Evolutionary conservation across 2,329 filamentous ascomycete genomes (phyloP), one percentile per base, ranked within the genome.

Genomic region (Gremmenia infestans): DNA sequence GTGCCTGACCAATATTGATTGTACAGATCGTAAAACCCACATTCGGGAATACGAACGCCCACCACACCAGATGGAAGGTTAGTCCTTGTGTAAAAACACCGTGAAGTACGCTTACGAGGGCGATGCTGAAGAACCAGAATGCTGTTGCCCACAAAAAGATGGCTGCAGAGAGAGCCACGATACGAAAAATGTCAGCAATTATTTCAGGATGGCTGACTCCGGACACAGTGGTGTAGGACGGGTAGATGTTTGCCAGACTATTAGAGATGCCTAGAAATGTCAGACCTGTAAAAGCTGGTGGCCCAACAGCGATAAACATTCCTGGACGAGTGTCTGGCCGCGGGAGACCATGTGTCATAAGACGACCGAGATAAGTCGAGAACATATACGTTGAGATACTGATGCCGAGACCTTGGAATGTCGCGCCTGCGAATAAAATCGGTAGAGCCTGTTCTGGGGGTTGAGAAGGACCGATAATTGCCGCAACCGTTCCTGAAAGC

Each of bases 251-350:
- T 1, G 62, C 56, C 52, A 61, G 59, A 51, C 64, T 58, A 5
- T 70, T 36, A 2, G 62, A 60, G 81, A 89, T 85, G 51, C 86
- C 86, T 50, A 89, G 81, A 52, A 89, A 76, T 0, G 86, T 86
- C n/a, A 89, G 73, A 1, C 81, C 82, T 1, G 86, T 89, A 73
- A 89, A 90, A 1, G 83, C 78, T 0, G 86, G 85, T 1, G 87
- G 85, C 0, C 87, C 87, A 15, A 89, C 86, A 56, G 83, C 85
- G 75, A 90, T 89, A 74, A 88, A 89, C 67, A 90, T 80, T 1
- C 81, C 86, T 0, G 86, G 83, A 48, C 86, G 76, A 60, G 87
- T 82, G 64, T 87, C 82, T 11, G 80, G 75, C 61, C 76, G 72
- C 0, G 86, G 86, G 15, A 89, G 77, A 1, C 86, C 81, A 65